phyloP scores from a whole-genome alignment of 495 filamentous ascomycete species.

The Chlorociboria aeruginascens region DNA sequence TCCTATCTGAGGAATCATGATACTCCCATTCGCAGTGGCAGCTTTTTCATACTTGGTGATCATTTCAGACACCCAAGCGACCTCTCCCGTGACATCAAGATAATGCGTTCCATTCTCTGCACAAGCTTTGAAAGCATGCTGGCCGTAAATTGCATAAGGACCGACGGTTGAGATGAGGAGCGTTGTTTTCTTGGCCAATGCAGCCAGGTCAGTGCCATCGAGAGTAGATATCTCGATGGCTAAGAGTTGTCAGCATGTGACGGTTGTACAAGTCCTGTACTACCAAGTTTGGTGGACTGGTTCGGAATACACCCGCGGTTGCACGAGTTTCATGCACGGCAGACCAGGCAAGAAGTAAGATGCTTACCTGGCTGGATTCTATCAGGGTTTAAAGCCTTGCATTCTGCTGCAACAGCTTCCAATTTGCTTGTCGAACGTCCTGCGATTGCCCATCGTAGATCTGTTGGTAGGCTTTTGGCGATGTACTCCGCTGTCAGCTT shows the following conservation, averaged over 20 bases:
- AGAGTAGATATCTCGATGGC: slow-evolving; percentile 54
- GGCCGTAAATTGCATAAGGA: slow-evolving; percentile 69
- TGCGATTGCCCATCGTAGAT: slow-evolving; percentile 82
- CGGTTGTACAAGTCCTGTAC: no score
- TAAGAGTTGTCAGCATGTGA: slow-evolving; percentile 17
- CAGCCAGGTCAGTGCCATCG: slow-evolving; percentile 46
- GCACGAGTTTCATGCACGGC: background rate
- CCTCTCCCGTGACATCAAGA: slow-evolving; percentile 81
- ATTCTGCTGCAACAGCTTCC: slow-evolving; percentile 48
- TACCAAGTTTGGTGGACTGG: background rate
- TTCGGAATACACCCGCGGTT: background rate
- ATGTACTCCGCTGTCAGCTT: slow-evolving; percentile 69
- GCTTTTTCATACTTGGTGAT: slow-evolving; percentile 66
- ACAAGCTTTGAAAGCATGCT: slow-evolving; percentile 77
- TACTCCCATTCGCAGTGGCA: slow-evolving; percentile 63
- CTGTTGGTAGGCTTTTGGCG: slow-evolving; percentile 56
- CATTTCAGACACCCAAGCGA: slow-evolving; percentile 68
- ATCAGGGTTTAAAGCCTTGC: slow-evolving; percentile 56
- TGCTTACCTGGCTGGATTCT: slow-evolving; percentile 49
- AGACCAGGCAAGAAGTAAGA: background rate
- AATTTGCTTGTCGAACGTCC: slow-evolving; percentile 71
- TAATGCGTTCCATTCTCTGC: slow-evolving; percentile 83
- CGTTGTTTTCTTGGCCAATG: slow-evolving; percentile 61
- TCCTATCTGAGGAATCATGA: slow-evolving; percentile 79
- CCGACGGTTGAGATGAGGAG: slow-evolving; percentile 77